These are phyloP conservation scores for Russula griseocarnosa DNA, from an alignment of 768 basidiomycete species.

Conservation along the genomic window DNA sequence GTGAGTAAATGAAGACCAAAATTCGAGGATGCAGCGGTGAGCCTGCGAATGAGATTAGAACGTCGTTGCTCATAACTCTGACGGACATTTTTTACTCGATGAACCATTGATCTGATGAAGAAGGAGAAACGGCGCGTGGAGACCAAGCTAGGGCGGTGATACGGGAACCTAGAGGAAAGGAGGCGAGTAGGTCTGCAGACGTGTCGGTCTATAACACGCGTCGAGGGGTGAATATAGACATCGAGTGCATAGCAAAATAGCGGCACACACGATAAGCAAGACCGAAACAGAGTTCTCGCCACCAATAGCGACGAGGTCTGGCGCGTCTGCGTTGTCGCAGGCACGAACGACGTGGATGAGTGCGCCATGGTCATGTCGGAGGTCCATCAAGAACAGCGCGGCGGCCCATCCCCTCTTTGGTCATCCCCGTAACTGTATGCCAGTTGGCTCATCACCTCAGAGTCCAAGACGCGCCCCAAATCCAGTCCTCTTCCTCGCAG, in stretches of 20 bases:
- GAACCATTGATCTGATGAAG: conserved; percentile 59
- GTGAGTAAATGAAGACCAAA: conserved; percentile 68
- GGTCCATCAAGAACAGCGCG: conserved; percentile 48
- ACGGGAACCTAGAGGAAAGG: conserved; percentile 67
- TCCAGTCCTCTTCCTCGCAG: conserved; percentile 56
- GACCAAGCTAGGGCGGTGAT: conserved; percentile 81
- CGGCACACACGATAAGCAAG: conserved; percentile 52
- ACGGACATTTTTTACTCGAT: conserved; percentile 51
- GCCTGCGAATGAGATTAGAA: conserved; percentile 39
- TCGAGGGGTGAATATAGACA: conserved; percentile 22
- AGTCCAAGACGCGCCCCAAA: conserved; percentile 46
- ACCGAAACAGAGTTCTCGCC: conserved; percentile 71
- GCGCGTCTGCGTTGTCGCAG: conserved; percentile 58
- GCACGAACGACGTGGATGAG: conserved; percentile 60
- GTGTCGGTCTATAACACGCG: conserved; percentile 42
- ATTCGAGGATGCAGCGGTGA: conserved; percentile 63
- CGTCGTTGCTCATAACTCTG: conserved; percentile 16
- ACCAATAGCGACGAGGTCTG: conserved; percentile 68
- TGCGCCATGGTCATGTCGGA: conserved; percentile 56
- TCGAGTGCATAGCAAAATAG: conserved; percentile 14
- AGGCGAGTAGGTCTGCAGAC: conserved; percentile 51
- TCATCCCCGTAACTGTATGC: background rate
- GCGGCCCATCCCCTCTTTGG: background rate
- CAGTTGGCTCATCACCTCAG: background rate
- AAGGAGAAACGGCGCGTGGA: conserved; percentile 61